Percentiles rank a stretch among this genome's conserved stretches.
phyloP scores from a whole-genome alignment of 1,284 basidiomycete genomes.

The Ceratobasidium sp. region DNA sequence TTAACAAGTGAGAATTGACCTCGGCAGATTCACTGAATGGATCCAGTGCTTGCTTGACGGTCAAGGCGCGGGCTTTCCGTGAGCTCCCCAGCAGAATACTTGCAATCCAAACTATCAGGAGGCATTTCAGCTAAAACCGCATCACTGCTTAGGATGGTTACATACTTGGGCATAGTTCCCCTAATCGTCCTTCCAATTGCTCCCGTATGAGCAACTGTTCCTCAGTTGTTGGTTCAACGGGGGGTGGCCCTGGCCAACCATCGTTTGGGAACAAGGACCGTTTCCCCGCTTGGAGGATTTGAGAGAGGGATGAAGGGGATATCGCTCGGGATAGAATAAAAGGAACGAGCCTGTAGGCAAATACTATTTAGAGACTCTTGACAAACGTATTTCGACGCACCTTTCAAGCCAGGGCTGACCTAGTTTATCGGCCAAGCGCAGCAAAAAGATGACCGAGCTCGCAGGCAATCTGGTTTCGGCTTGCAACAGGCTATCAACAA shows the following conservation, averaged over 20 bases:
- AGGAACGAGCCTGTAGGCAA: constrained; percentile 66
- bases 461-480: constrained; percentile 55
- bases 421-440: constrained; percentile 51
- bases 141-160: constrained; percentile 22
- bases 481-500: constrained; percentile 66
- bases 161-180: constrained; percentile 63
- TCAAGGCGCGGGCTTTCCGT: constrained; percentile 26
- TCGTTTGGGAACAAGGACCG: constrained; percentile 77
- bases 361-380: too few relatives aligned
- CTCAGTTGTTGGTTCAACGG: constrained; percentile 74
- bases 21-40: constrained; percentile 42
- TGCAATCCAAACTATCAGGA: constrained; percentile 1
- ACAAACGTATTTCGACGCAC: constrained; percentile 47
- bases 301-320: constrained; percentile 65
- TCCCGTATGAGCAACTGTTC: constrained; percentile 72
- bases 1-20: constrained; percentile 34
- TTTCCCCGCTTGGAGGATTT: constrained; percentile 66
- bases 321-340: constrained; percentile 71
- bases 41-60: constrained; percentile 39
- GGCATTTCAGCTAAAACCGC: neutral
- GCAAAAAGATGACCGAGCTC: constrained; percentile 51
- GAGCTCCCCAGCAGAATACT: constrained; percentile 30
- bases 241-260: constrained; percentile 77
- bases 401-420: constrained; percentile 51
- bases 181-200: constrained; percentile 64